Evolutionary conservation across 2,329 filamentous ascomycete genomes (phyloP).

Genomic region (Grosmannia penicillata): DNA sequence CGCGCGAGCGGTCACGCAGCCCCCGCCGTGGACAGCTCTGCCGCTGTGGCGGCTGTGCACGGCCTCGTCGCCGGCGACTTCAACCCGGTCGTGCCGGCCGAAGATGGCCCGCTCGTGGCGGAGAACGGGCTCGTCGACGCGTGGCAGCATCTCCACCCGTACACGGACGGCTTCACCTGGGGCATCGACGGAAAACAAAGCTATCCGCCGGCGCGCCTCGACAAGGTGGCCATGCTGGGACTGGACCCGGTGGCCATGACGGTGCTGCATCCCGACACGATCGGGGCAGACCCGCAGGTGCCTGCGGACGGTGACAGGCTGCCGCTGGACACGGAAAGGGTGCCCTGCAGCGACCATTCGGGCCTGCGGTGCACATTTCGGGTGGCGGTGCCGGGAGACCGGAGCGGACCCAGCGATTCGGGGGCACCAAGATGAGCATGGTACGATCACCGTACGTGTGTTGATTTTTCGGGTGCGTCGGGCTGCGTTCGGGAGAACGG

Average conservation of each 20-base stretch:
- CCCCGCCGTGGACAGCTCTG: conserved; percentile 13
- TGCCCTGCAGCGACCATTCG: conserved; percentile 10
- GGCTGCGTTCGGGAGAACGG: too few species aligned
- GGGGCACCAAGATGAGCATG: not conserved
- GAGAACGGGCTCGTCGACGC: conserved; percentile 20
- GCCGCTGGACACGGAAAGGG: not conserved
- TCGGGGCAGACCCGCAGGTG: not conserved
- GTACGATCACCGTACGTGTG: too few species aligned
- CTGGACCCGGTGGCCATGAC: conserved; percentile 11
- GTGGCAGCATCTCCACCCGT: conserved; percentile 16
- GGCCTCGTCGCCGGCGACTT: conserved; percentile 25
- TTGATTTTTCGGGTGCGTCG: too few species aligned
- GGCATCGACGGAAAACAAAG: conserved; percentile 17
- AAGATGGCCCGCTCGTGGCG: conserved; percentile 17
- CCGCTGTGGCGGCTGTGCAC: conserved; percentile 2
- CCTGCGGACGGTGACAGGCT: not conserved
- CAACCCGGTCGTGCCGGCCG: conserved; percentile 19
- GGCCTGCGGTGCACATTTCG: conserved; percentile 7
- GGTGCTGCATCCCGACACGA: conserved; percentile 8
- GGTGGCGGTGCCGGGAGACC: not conserved
- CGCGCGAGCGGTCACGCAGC: too few species aligned
- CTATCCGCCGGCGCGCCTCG: conserved; percentile 20
- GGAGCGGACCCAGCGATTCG: not conserved
- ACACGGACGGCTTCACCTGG: conserved; percentile 21
- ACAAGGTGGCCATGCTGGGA: conserved; percentile 20